Conservation (phyloP, 768 basidiomycete species). For the Tulasnella sp. region DNA sequence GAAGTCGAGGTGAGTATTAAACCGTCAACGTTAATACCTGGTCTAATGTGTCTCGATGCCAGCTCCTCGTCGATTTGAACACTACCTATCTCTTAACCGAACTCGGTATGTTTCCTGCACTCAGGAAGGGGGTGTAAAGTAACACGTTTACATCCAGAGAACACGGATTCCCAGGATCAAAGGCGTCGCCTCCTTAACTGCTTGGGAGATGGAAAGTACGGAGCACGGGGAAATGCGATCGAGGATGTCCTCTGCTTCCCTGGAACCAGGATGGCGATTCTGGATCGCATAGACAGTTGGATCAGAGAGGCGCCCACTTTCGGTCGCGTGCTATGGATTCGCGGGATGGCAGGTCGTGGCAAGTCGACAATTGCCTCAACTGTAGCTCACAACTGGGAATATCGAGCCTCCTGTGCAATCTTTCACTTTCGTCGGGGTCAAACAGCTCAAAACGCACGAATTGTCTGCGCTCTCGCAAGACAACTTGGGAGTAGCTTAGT, state of each 20-base stretch:
- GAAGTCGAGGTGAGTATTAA: background rate
- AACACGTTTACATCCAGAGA: background rate
- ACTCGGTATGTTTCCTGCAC: background rate
- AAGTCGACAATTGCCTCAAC: background rate
- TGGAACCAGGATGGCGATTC: background rate
- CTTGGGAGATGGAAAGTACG: background rate
- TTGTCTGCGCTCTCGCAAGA: background rate
- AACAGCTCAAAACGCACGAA: background rate
- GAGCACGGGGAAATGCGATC: background rate
- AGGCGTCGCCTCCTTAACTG: background rate
- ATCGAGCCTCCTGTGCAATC: background rate
- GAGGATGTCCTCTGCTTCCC: background rate
- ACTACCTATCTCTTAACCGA: background rate
- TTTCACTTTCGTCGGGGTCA: background rate
- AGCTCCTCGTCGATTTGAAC: background rate
- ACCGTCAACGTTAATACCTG: background rate
- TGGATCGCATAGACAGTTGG: background rate
- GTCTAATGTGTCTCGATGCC: background rate
- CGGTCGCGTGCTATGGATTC: background rate
- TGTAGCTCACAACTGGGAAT: background rate
- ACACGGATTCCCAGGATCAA: background rate
- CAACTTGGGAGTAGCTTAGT: background rate
- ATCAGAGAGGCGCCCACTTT: background rate
- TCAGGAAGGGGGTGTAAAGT: background rate
- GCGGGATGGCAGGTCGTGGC: background rate